Base-by-base conservation (phyloP, 345 rosid genomes). In the Citrus trifoliata region DNA sequence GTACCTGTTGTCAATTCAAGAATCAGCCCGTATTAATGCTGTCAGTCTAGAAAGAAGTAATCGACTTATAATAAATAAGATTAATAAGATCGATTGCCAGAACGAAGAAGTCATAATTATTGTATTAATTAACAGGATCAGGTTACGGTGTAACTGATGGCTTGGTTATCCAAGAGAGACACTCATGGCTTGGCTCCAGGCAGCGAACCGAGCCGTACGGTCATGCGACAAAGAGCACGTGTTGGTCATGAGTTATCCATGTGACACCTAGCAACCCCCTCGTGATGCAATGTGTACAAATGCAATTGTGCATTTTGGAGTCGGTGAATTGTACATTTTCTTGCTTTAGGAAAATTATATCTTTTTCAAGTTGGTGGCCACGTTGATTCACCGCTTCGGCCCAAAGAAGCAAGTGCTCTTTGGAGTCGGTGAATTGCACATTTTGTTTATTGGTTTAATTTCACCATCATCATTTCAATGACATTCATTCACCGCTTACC, bases 201-300 rank as follows among this genome's bases (percentile, higher is more conserved):
- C 46, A 10, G 13, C 13, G 46, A 9, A 10, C 13, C 46, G 46
- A 40, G 10, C 25, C 48, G 53, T 59, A n/a, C 27, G 62, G 35
- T 63, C 27, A 61, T 27, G 66, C 35, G 76, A 71, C 56, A 48
- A 30, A 48, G 48, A 79, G 73, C 56, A 72, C 35, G 72, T 48
- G 66, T 1, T 46, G 66, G 58, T 72, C 16, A 32, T 33, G 7
- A 37, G 66, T 72, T 79, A 71, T 72, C 59, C 77, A 79, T 62
- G 73, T 79, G 82, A 79, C 78, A 79, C 60, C 59, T 79, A 73
- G 73, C 67, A 30, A 64, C 3, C n/a, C 67, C 67, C 28, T 40
- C 28, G 32, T 42, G 38, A 14, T 12, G 68, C 68, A 77, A 68
- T 60, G 61, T 42, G 75, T 42, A 60, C 40, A 24, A 66, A 64